These are phyloP conservation scores for Posidonia oceanica DNA, from an alignment of 116 monocot species.

Conservation along the genomic window DNA sequence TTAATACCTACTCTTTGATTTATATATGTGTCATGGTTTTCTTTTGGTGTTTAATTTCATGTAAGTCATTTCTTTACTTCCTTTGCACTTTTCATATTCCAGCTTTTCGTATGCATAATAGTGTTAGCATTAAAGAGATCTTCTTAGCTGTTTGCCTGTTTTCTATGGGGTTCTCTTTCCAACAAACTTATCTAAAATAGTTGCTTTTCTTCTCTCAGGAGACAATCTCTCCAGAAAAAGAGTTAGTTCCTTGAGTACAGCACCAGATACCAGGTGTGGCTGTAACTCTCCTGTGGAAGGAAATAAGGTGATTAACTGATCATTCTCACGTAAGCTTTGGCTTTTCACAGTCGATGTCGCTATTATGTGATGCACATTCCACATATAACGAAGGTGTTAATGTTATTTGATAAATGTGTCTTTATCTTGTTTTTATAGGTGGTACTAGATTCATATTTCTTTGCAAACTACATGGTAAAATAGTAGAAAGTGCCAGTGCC, in stretches of 20 bases:
- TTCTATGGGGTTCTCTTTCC: too few relatives aligned
- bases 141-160: too few relatives aligned
- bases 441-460: not conserved
- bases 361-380: too few relatives aligned
- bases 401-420: not conserved
- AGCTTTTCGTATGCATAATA: too few relatives aligned
- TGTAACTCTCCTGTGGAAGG: not conserved
- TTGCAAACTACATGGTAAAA: too few relatives aligned
- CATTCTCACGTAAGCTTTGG: not conserved
- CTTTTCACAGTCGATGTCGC: not conserved
- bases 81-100: too few relatives aligned
- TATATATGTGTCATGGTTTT: too few relatives aligned
- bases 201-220: conserved; percentile 1
- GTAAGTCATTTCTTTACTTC: too few relatives aligned
- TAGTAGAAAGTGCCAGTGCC: too few relatives aligned
- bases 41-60: too few relatives aligned
- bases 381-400: not conserved
- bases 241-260: not conserved
- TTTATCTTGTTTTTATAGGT: not conserved
- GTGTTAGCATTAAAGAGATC: too few relatives aligned
- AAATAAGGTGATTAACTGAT: conserved; percentile 1
- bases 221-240: not conserved
- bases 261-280: not conserved
- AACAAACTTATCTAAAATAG: not conserved
- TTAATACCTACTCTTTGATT: too few relatives aligned